Base-by-base conservation (phyloP, 371 early-diverging fungal species). In the Syncephalastrum monosporum region DNA sequence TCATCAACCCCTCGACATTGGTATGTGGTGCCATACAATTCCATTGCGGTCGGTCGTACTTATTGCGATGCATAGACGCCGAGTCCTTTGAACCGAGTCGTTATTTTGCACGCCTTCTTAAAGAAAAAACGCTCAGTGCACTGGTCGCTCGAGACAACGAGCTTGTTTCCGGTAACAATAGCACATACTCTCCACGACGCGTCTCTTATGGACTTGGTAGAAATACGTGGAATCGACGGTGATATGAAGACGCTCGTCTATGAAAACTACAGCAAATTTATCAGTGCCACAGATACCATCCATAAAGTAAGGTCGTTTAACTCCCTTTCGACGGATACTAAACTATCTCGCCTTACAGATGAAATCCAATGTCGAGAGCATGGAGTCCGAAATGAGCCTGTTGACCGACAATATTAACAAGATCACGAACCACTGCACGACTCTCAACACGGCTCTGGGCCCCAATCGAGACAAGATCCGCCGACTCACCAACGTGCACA, bases 171-270 rank as follows among this genome's bases (percentile, higher is more conserved):
- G 88, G 86, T 85, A 71, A 38, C 52, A 12, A 33, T 10, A 33
- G 29, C 19, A 12, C 14, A 41, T n/a, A 21, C 29, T 41, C 17
- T 29, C 24, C 24, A 17, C 29, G 29, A 7, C 24, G 5, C 23
- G 14, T 48, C 17, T 19, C 5, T 48, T 33, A 44, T 25, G 16
- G 24, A 12, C 19, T 53, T 56, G 44, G 14, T 58, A 81, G 93
- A 91, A 51, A 87, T 93, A 48, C 79, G 91, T 59, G 87, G 93
- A 53, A 84, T 97, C 57, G 95, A 97, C 60, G 92, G 94, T n/a
- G 93, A 93, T 42, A 92, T 95, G 92, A 95, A 97, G 66, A 94
- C 96, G 0, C 77, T 97, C 17, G 97, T 97, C 1, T 97, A 97
- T 64, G 94, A 95, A 70, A 97, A 97, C 78, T 97, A 97, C 60